Evolutionary conservation across 2,329 filamentous ascomycete genomes (phyloP).

Genomic region (Cephalotrichum gorgonifer): DNA sequence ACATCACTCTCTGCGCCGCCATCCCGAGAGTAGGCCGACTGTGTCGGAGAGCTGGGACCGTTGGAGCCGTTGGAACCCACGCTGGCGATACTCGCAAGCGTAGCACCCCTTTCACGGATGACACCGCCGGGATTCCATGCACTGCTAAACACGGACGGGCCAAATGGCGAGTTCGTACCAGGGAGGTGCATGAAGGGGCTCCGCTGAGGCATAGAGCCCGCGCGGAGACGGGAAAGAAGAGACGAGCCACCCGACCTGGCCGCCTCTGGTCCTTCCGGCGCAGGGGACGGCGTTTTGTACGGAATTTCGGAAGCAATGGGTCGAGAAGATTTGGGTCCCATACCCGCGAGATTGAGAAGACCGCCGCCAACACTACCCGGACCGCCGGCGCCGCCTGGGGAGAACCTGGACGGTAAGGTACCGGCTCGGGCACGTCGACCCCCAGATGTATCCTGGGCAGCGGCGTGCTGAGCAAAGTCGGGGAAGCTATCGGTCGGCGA

Average conservation of each 20-base stretch:
- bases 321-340: constrained; percentile 68
- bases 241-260: constrained; percentile 52
- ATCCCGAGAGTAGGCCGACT: constrained; percentile 78
- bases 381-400: too few relatives aligned
- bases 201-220: constrained; percentile 89
- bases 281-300: constrained; percentile 60
- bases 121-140: constrained; percentile 54
- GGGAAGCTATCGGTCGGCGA: constrained; percentile 94
- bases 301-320: constrained; percentile 81
- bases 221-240: constrained; percentile 73
- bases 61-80: constrained; percentile 81
- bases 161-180: constrained; percentile 59
- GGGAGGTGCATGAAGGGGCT: constrained; percentile 54
- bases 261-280: constrained; percentile 36
- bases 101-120: constrained; percentile 74
- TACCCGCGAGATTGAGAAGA: constrained; percentile 41
- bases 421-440: constrained; percentile 79
- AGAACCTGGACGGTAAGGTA: constrained; percentile 91
- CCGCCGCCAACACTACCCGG: constrained; percentile 52
- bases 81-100: constrained; percentile 71
- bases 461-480: constrained; percentile 67
- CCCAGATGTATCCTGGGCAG: constrained; percentile 39
- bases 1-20: constrained; percentile 80
- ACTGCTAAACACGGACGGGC: constrained; percentile 79
- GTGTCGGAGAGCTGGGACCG: constrained; percentile 74